Evolutionary conservation across 2,329 filamentous ascomycete species (phyloP).

Genomic region (Epichloe aotearoae): DNA sequence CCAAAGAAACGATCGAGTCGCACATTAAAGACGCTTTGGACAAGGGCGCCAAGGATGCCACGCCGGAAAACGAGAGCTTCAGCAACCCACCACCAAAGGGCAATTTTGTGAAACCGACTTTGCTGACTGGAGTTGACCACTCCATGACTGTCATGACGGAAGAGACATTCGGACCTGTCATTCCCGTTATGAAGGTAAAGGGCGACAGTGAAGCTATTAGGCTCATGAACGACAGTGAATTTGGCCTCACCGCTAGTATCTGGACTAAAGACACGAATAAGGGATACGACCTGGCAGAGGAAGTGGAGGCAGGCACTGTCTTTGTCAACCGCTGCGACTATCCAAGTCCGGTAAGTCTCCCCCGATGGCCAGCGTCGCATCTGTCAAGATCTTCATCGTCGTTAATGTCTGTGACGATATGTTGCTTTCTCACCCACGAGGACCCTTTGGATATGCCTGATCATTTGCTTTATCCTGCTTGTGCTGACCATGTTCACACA

Average conservation of each 20-base stretch:
- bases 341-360: conserved; percentile 65
- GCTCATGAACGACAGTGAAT: conserved; percentile 90
- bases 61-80: conserved; percentile 71
- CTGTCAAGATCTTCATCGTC: neutral
- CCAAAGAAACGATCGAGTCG: conserved; percentile 60
- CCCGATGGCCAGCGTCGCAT: neutral
- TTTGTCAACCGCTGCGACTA: conserved; percentile 94
- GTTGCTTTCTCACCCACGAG: neutral
- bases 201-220: conserved; percentile 67
- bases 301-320: conserved; percentile 84
- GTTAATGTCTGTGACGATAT: neutral
- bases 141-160: conserved; percentile 81
- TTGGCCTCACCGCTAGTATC: conserved; percentile 89
- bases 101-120: conserved; percentile 78
- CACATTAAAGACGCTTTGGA: conserved; percentile 73
- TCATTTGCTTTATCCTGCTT: neutral
- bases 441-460: neutral
- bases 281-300: conserved; percentile 63
- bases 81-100: conserved; percentile 58
- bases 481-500: conserved; percentile 3
- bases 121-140: conserved; percentile 69
- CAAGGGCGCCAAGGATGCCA: conserved; percentile 74
- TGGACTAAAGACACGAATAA: conserved; percentile 80
- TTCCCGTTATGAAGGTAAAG: conserved; percentile 78
- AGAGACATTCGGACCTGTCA: conserved; percentile 89